Evolutionary conservation across 352 stramenopile genomes (phyloP), one percentile per base, ranked within the genome.

Genomic region (Saprolegnia diclina): DNA sequence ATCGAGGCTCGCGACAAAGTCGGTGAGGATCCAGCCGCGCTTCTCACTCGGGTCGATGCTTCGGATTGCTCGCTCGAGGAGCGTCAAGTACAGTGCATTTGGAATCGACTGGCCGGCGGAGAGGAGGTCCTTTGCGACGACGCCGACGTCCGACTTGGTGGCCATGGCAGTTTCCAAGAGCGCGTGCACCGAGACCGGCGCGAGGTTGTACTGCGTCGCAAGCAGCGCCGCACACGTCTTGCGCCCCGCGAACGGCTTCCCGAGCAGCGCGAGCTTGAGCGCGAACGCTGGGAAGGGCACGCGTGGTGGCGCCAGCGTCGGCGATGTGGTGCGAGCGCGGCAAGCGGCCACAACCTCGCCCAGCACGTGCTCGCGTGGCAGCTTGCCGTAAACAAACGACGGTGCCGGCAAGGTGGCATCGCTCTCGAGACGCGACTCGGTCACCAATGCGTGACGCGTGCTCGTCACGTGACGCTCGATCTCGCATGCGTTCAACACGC

Each of bases 11-110:
- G 76, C 68, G 46, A 82, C 79, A 6, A 92, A 66, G 64, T 89
- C 86, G 46, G 84, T 82, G 40, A 92, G 72, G 3, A 91, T 62
- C 84, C 86, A 91, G 19, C 83, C 78, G 64, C 72, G 59, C 48
- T 74, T 76, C 5, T 22, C 54, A n/a, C 21, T 21, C 5, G 2
- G 14, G 18, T 24, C 9, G 5, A 16, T 26, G 61, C 13, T 11
- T 14, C 24, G 24, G 22, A n/a, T 44, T 10, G 29, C n/a, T 26
- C 42, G 64, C 26, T 73, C 7, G 3, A 38, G 52, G 21, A 24
- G 32, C 29, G 5, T 42, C 4, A 79, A 67, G 59, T 92, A 94
- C 9, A 89, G 57, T 16, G 65, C 62, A 4, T 78, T 71, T 19
- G 81, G 67, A 29, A 94, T 52, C 56, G 81, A 74, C 5, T 73